Evolutionary conservation across 1,284 basidiomycete genomes (phyloP).

Genomic region (Rhodofomes roseus): DNA sequence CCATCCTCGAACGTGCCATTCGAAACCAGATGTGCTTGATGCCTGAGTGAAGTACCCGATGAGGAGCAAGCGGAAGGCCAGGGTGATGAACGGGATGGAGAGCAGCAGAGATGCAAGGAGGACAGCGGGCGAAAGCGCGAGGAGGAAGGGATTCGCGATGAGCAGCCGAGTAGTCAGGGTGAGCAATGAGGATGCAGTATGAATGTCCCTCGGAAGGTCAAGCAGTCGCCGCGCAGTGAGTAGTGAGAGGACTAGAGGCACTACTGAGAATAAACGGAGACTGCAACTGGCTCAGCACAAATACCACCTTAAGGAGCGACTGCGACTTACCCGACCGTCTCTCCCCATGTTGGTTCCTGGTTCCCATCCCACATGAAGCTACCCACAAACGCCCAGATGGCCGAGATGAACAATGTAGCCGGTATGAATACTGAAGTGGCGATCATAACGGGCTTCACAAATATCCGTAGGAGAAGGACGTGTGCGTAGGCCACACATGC

Average conservation of each 20-base stretch:
- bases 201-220: constrained; percentile 60
- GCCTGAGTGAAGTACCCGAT: constrained; percentile 56
- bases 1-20: constrained; percentile 78
- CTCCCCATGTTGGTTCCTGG: constrained; percentile 70
- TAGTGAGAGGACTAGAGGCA: constrained; percentile 70
- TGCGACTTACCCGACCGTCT: constrained; percentile 69
- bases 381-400: constrained; percentile 85
- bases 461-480: constrained; percentile 73
- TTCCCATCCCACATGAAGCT: constrained; percentile 84
- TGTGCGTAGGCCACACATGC: constrained; percentile 74
- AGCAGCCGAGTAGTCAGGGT: constrained; percentile 79
- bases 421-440: constrained; percentile 80
- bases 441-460: constrained; percentile 79
- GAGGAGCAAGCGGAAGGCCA: constrained; percentile 79
- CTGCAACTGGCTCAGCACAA: constrained; percentile 28
- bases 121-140: constrained; percentile 77
- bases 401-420: constrained; percentile 74
- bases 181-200: constrained; percentile 74
- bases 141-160: constrained; percentile 75
- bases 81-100: constrained; percentile 82
- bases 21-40: constrained; percentile 31
- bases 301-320: not conserved
- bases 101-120: constrained; percentile 69
- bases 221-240: constrained; percentile 72
- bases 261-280: constrained; percentile 72